Evolutionary conservation across 805 yeast species (phyloP).

Genomic region (Metschnikowia corniflorae): DNA sequence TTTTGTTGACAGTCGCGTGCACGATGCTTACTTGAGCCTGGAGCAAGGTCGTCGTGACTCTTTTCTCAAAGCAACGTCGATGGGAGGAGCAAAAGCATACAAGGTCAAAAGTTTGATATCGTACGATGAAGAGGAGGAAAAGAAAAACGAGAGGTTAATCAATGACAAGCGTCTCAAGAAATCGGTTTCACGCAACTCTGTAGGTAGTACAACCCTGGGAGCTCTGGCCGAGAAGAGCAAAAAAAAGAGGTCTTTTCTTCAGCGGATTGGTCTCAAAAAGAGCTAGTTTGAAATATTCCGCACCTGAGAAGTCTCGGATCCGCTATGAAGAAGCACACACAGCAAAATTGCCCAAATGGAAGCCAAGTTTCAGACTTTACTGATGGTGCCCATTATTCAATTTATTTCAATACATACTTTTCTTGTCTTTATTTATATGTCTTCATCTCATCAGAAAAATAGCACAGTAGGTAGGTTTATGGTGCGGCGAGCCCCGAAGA

Average conservation of each 20-base stretch:
- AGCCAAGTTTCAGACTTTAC: too few species aligned
- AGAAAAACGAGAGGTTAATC: slow-evolving; percentile 17
- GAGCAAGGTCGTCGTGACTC: slow-evolving; percentile 10
- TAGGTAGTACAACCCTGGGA: slow-evolving; percentile 8
- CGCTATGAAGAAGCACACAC: too few species aligned
- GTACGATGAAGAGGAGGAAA: slow-evolving; percentile 32
- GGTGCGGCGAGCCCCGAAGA: too few species aligned
- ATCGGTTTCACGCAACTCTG: slow-evolving; percentile 14
- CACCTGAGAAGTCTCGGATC: too few species aligned
- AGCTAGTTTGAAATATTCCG: too few species aligned
- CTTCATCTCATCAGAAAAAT: too few species aligned
- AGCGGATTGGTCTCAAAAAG: slow-evolving; percentile 24
- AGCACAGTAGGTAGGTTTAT: too few species aligned
- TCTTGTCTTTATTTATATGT: too few species aligned
- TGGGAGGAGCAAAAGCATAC: slow-evolving; percentile 25
- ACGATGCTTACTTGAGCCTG: slow-evolving; percentile 29
- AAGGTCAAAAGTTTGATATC: slow-evolving; percentile 41
- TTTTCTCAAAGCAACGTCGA: slow-evolving; percentile 10
- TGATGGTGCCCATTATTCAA: too few species aligned
- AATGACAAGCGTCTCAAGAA: slow-evolving; percentile 15
- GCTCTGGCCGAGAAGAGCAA: slow-evolving; percentile 12
- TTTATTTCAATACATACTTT: too few species aligned
- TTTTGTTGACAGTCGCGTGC: slow-evolving; percentile 29
- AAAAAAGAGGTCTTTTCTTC: slow-evolving; percentile 20
- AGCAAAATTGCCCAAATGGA: too few species aligned